Base-by-base conservation (phyloP, 148 eudicot species). In the Spergularia bocconei region DNA sequence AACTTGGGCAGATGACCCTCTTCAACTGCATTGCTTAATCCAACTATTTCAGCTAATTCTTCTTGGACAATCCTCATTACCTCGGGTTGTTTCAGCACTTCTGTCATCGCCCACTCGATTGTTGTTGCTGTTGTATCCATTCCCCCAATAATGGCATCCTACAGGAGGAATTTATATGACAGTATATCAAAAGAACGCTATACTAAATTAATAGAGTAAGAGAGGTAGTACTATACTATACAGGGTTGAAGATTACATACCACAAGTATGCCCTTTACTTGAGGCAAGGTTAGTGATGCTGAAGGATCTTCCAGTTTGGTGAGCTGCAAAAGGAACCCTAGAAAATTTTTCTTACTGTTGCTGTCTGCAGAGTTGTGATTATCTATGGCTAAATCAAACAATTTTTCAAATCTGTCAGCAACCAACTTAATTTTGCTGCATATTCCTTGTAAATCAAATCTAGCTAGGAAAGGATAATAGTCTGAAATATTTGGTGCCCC, bases 401-500 rank as follows among this genome's bases (percentile, higher is more conserved):
- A 6, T 50, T 54, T 39, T 64, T 72, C 80, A 64, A 17, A 16
- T 38, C 39, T 20, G 16, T 58, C 70, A 54, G 69, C 29, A 2
- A 76, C 19, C 53, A 12, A 38, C 76, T 77, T 77, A 79, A 68
- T 78, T 61, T 54, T 59, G 33, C 61, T 64, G 69, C 56, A 63
- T 52, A 88, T 58, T 58, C 72, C 82, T 38, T 86, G 70, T 3
- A 86, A 79, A 69, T 67, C 65, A 41, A 79, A 82, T 75, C 68
- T 55, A 64, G 84, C 85, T 21, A 88, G 78, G 4, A 50, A 44
- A 0, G 89, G 89, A n/a, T 81, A 82, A 52, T 81, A 76, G 67
- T 88, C 89, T 2, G 87, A 86, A 17, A 88, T 29, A 57, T 86
- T 88, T 3, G 88, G 87, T 56, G 59, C 74, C 20, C 55, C 83